Percentiles rank a stretch among this genome's conserved stretches.
These are phyloP conservation scores for Heterobasidion occidentale DNA, from an alignment of 1,284 basidiomycete species.

Conservation along the genomic window DNA sequence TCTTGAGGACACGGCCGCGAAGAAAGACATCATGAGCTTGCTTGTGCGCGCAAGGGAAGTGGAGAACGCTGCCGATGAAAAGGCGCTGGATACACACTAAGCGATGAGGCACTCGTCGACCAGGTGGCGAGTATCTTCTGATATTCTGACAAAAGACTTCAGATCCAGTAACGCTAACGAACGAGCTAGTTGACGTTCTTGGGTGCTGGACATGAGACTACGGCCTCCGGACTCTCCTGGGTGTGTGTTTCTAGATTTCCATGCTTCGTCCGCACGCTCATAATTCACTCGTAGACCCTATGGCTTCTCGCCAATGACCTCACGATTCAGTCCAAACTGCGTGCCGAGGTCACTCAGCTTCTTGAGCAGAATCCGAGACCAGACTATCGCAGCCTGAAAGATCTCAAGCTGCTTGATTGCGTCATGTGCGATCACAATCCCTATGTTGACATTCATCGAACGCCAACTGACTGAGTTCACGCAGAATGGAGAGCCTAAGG, in stretches of 20 bases:
- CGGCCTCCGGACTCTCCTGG: constrained; percentile 39
- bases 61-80: background rate
- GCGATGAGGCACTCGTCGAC: constrained; percentile 39
- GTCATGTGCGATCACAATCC: constrained; percentile 30
- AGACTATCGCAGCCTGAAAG: constrained; percentile 37
- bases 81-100: constrained; percentile 32
- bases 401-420: constrained; percentile 36
- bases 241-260: constrained; percentile 15
- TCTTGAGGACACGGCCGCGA: background rate
- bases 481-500: constrained; percentile 30
- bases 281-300: constrained; percentile 22
- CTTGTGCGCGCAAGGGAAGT: constrained; percentile 31
- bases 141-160: too few relatives aligned
- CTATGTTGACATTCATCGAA: background rate
- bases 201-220: constrained; percentile 45
- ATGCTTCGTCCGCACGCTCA: background rate
- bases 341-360: constrained; percentile 31
- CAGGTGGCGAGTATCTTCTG: constrained; percentile 25
- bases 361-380: constrained; percentile 28
- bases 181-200: constrained; percentile 35
- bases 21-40: constrained; percentile 41
- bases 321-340: constrained; percentile 31
- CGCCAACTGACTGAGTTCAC: background rate
- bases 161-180: too few relatives aligned
- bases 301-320: constrained; percentile 29